These are phyloP conservation scores for Pachyrhizus erosus DNA, from an alignment of 306 rosid species.

Conservation along the genomic window DNA sequence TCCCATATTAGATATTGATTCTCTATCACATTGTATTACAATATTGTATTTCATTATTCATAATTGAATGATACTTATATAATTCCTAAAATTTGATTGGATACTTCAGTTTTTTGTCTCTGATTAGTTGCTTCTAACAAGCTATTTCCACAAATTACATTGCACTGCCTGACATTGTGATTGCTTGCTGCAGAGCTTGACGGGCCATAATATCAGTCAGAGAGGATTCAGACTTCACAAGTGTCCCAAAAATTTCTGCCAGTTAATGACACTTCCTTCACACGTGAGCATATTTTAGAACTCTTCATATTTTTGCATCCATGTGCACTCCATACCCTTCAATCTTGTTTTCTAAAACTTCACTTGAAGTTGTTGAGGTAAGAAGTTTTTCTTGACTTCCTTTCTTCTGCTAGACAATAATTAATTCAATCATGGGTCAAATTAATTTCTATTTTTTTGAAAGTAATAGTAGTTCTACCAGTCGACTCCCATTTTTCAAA, in stretches of 20 bases:
- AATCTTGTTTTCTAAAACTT: constrained; percentile 61
- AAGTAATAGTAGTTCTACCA: too few relatives aligned
- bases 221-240: constrained; percentile 70
- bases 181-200: constrained; percentile 67
- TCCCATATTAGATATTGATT: too few relatives aligned
- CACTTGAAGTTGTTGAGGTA: constrained; percentile 77
- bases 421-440: background rate
- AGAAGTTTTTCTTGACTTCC: too few relatives aligned
- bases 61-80: too few relatives aligned
- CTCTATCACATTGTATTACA: too few relatives aligned
- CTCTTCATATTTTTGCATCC: constrained; percentile 72
- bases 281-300: constrained; percentile 64
- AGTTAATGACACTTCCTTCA: constrained; percentile 54
- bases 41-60: background rate
- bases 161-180: background rate
- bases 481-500: too few relatives aligned
- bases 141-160: background rate
- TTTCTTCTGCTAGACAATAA: too few relatives aligned
- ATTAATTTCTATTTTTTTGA: too few relatives aligned
- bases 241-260: constrained; percentile 74
- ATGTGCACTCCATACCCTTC: constrained; percentile 14
- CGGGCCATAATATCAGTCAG: constrained; percentile 63
- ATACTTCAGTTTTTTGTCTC: too few relatives aligned
- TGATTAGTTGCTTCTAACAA: background rate
- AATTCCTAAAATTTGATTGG: background rate